Base-by-base conservation (phyloP, 139 green algal species). In the Tetradesmus obliquus region DNA sequence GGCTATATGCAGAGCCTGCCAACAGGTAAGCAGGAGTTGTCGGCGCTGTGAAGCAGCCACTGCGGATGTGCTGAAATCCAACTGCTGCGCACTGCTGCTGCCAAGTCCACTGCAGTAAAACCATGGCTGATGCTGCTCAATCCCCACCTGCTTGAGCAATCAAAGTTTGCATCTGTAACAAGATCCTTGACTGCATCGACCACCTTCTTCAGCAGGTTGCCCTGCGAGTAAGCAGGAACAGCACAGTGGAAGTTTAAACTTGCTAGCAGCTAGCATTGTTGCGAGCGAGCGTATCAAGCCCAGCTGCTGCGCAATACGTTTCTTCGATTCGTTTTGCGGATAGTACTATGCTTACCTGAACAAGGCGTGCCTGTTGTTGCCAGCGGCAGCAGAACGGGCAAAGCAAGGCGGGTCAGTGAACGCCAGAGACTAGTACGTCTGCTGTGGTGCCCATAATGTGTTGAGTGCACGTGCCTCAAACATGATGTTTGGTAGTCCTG, bases 171-270 rank as follows among this genome's bases (percentile, higher is more conserved):
- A 92, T 99, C 98, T 10, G 96, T 98, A 15, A 99, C 97, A 9
- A 99, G 94, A 69, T 99, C 98, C 93, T 99, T 99, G 84, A 99
- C 94, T 7, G 97, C 97, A 84, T 99, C 98, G 22, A 99, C 94
- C 10, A 99, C 94, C 93, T 98, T 98, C 94, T 98, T 98, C 57
- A 98, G 91, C 92, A 98, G 91, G 54, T 80, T 92, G 57, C 95
- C 97, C 92, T 98, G 97, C 24, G 92, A 45, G 24, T 4, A 98
- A 85, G 7, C 95, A 76, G 66, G 17, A 76, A 13, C 66, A 76
- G 6, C 66, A 24, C 66, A 76, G 8, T 72, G 62, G 17, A 3
- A 72, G 10, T 93, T 98, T 96, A 95, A 98, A 98, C 96, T 97
- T 98, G n/a, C 3, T 94, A 81, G 58, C 87, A n/a, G 62, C 24